Conservation (phyloP, 1,139 yeast species). For the Suhomyces chickasaworum region DNA sequence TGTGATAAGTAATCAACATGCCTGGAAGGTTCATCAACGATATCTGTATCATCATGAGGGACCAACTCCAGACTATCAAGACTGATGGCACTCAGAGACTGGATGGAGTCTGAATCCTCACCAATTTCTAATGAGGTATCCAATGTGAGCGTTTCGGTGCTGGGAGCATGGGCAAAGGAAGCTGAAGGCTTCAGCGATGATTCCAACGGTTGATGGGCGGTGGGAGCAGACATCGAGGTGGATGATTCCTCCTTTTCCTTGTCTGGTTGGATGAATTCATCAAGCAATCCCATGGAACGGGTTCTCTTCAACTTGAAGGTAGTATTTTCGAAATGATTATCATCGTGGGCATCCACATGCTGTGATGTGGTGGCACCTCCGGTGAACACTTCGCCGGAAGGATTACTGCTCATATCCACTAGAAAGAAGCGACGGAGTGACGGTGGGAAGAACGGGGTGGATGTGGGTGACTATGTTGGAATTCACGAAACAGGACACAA, state of each 20-base stretch:
- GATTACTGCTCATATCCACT: conserved; percentile 8
- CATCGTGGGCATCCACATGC: conserved; percentile 71
- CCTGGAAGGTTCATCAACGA: conserved; percentile 76
- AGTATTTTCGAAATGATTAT: conserved; percentile 68
- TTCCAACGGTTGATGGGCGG: neutral
- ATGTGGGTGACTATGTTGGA: neutral
- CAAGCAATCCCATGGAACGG: conserved; percentile 78
- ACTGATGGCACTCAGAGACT: conserved; percentile 2
- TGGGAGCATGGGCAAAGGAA: neutral
- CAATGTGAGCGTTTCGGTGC: conserved; percentile 2
- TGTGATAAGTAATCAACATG: conserved; percentile 95
- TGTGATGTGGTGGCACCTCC: conserved; percentile 58
- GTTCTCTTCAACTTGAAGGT: conserved; percentile 82
- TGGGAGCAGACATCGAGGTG: neutral
- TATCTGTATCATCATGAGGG: conserved; percentile 85
- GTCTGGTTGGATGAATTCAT: conserved; percentile 58
- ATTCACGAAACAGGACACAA: neutral
- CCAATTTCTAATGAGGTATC: neutral
- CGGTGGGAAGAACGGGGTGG: neutral
- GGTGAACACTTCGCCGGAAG: conserved; percentile 41
- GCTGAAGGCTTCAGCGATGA: neutral
- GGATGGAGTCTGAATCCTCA: conserved; percentile 1
- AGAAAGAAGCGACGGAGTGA: conserved; percentile 1
- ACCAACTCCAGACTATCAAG: conserved; percentile 38
- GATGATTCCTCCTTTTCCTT: conserved; percentile 8